Conservation (phyloP, 148 eudicot genomes). For the Suaeda aralocaspica region DNA sequence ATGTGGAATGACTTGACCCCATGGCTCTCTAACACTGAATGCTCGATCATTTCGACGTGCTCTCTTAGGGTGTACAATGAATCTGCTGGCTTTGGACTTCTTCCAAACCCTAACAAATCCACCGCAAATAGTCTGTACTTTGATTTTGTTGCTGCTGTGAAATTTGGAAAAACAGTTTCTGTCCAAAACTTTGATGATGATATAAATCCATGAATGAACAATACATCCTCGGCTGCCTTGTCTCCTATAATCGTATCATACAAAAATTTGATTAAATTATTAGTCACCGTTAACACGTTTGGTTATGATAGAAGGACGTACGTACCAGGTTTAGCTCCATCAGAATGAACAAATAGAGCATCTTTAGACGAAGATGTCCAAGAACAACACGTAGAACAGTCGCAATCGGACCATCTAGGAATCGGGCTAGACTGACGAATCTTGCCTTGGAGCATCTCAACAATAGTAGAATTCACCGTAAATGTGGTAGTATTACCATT, state of each 20-base stretch:
- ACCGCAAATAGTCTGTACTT: conserved; percentile 70
- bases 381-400: conserved; percentile 61
- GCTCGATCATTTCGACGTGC: conserved; percentile 84
- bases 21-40: conserved; percentile 54
- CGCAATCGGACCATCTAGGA: conserved; percentile 95
- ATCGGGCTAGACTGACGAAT: conserved; percentile 35
- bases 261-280: too few species aligned
- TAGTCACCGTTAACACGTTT: too few species aligned
- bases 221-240: conserved; percentile 62
- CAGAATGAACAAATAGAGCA: conserved; percentile 51
- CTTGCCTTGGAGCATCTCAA: conserved; percentile 69
- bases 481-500: conserved; percentile 24
- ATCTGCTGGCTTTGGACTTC: conserved; percentile 85
- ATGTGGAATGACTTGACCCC: conserved; percentile 77
- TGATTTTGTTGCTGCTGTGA: conserved; percentile 54
- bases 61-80: conserved; percentile 77
- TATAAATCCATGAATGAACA: conserved; percentile 89
- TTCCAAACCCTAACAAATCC: conserved; percentile 84
- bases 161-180: conserved; percentile 79
- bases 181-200: conserved; percentile 94
- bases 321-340: conserved; percentile 58
- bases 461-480: conserved; percentile 54
- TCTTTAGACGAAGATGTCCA: conserved; percentile 61
- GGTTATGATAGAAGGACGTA: too few species aligned
- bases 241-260: conserved; percentile 32